Evolutionary conservation across 805 yeast species (phyloP), one percentile per base, ranked within the genome.

Genomic region (Kodamaea sagamina): DNA sequence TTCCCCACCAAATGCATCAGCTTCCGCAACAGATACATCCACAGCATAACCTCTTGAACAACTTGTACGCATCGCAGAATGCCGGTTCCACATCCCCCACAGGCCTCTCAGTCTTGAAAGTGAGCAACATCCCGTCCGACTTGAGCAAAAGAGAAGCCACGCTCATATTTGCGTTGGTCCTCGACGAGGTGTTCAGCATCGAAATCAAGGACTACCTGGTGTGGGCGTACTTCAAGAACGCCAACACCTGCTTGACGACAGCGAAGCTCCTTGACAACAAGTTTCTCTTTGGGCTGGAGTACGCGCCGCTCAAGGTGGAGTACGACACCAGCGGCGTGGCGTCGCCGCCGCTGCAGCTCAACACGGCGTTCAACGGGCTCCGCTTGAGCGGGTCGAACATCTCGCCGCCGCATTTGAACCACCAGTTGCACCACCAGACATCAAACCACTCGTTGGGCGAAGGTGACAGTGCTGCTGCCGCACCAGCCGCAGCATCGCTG

Each of bases 81-180:
- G 28, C 35, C 27, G 34, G 41, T 12, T 17, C 41, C 17, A 28
- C 41, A 13, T 38, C 35, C 6, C 35, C 43, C 15, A 17, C 43
- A 4, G 38, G 38, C 9, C 37, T 34, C 21, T 16, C 32, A 13
- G 28, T 36, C 15, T 32, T 54, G 38, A 55, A 61, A 9, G 51
- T 81, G 35, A 71, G 67, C 51, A 83, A 82, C 54, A 56, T 83
- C 9, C 93, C 95, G 6, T 51, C 63, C 3, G 89, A 86, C 62
- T 67, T 85, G 21, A 61, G 86, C 2, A 50, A 72, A 26, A 75
- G 93, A 59, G 95, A 86, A 59, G 82, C 86, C 2, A 70, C 76
- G 38, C 69, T 83, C 11, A 72, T 86, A 6, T 86, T 86, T 58
- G 76, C 92, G 4, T 64, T 86, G 42, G 86, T 87, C n/a, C 64